Evolutionary conservation across 768 basidiomycete genomes (phyloP).

Genomic region (Phylloporus arenicola): DNA sequence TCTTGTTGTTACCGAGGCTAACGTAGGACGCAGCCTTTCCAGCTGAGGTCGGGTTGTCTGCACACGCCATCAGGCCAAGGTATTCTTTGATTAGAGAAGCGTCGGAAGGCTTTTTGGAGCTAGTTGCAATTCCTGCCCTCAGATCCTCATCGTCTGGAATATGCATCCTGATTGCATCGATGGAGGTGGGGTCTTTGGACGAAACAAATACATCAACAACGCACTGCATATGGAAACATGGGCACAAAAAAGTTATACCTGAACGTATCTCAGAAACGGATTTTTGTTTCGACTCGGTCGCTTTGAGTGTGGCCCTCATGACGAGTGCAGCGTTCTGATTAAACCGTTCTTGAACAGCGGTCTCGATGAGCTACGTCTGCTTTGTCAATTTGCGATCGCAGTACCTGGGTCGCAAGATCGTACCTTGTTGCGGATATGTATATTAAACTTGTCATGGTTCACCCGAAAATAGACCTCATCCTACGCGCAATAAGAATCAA

Average conservation of each 20-base stretch:
- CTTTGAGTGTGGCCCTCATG: constrained; percentile 63
- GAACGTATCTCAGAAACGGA: constrained; percentile 58
- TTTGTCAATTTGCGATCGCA: constrained; percentile 10
- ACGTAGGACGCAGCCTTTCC: constrained; percentile 70
- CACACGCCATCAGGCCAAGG: constrained; percentile 70
- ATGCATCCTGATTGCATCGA: constrained; percentile 58
- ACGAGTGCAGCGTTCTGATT: constrained; percentile 72
- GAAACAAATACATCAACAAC: background rate
- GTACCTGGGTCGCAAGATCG: constrained; percentile 15
- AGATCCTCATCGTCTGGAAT: constrained; percentile 60
- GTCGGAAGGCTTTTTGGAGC: constrained; percentile 48
- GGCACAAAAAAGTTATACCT: constrained; percentile 36
- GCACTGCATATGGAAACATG: background rate
- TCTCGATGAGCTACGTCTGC: constrained; percentile 61
- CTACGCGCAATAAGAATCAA: constrained; percentile 31
- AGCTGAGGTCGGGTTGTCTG: constrained; percentile 75
- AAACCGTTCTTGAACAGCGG: constrained; percentile 72
- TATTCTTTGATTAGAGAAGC: constrained; percentile 70
- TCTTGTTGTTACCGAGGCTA: constrained; percentile 62
- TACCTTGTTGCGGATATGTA: constrained; percentile 84
- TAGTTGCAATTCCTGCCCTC: constrained; percentile 55
- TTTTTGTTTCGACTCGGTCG: constrained; percentile 60
- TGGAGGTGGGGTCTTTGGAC: constrained; percentile 55
- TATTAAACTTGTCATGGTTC: constrained; percentile 83
- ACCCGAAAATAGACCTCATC: constrained; percentile 75